A percentile compares a stretch with the other conserved stretches of the same genome.
phyloP scores from a whole-genome alignment of 2,329 filamentous ascomycete species.

The Ophiocordyceps unilateralis region DNA sequence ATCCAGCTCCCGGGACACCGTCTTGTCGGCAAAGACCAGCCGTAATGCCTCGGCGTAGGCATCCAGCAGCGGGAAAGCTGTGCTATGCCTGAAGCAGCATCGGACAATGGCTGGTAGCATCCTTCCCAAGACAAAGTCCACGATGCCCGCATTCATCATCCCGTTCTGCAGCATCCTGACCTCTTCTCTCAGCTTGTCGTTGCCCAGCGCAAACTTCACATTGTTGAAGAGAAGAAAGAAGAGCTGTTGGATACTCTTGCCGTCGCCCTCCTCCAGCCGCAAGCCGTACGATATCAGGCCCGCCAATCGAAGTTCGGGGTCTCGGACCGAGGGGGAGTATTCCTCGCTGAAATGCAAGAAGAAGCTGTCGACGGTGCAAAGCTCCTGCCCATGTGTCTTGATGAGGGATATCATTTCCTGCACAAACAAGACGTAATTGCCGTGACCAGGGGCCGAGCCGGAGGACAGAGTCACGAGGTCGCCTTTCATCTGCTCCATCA shows the following conservation, averaged over 20 bases:
- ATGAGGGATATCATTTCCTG: slow-evolving; percentile 34
- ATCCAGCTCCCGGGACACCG: slow-evolving; percentile 19
- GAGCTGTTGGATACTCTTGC: slow-evolving; percentile 26
- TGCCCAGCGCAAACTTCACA: slow-evolving; percentile 35
- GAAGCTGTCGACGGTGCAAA: slow-evolving; percentile 35
- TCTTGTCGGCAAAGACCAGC: slow-evolving; percentile 15
- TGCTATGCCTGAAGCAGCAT: slow-evolving; percentile 15
- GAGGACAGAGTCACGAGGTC: slow-evolving; percentile 24
- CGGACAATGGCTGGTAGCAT: slow-evolving; percentile 37
- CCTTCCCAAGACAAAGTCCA: slow-evolving; percentile 28
- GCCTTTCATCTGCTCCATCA: slow-evolving; percentile 36
- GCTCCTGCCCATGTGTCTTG: slow-evolving; percentile 33
- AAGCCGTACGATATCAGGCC: slow-evolving; percentile 38
- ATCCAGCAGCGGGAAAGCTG: slow-evolving; percentile 30
- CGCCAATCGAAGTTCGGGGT: slow-evolving; percentile 38
- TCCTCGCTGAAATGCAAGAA: slow-evolving; percentile 38
- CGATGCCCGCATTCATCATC: slow-evolving; percentile 27
- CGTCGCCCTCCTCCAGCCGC: slow-evolving; percentile 33
- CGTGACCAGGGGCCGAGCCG: slow-evolving; percentile 22
- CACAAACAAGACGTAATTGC: slow-evolving; percentile 31
- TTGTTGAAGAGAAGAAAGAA: slow-evolving; percentile 41
- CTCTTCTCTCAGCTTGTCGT: slow-evolving; percentile 29
- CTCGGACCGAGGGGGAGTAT: slow-evolving; percentile 36
- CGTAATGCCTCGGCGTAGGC: slow-evolving; percentile 29
- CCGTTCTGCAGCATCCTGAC: slow-evolving; percentile 26